phyloP scores from a whole-genome alignment of 1,139 yeast species.

The Kurtzmaniella quercitrusa region DNA sequence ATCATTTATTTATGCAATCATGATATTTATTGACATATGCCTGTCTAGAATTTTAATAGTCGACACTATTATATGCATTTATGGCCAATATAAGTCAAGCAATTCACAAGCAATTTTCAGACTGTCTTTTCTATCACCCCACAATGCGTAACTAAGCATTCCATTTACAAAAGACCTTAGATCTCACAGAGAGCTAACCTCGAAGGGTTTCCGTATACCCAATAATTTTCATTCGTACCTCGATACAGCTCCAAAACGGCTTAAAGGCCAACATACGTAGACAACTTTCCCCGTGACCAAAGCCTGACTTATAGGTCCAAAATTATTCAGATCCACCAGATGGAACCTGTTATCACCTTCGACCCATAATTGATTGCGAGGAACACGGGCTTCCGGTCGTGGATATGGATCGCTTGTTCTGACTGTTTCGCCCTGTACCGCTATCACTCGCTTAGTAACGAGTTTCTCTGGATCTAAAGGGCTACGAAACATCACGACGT shows the following conservation, averaged over 20 bases:
- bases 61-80: no score
- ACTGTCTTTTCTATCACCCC: no score
- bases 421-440: conserved; percentile 65
- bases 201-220: no score
- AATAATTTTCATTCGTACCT: neutral
- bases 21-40: no score
- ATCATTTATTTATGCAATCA: no score
- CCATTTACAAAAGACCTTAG: no score
- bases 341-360: conserved; percentile 89
- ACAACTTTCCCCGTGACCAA: conserved; percentile 72
- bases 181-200: no score
- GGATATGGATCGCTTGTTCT: conserved; percentile 62
- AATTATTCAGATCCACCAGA: conserved; percentile 76
- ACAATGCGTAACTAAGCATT: no score
- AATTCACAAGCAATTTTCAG: no score
- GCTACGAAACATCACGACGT: conserved; percentile 72
- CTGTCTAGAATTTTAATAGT: no score
- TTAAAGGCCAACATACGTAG: conserved; percentile 63
- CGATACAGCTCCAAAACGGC: conserved; percentile 41
- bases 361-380: conserved; percentile 85
- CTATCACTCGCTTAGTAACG: conserved; percentile 75
- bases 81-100: no score
- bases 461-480: conserved; percentile 74
- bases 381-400: conserved; percentile 54
- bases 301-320: conserved; percentile 83